Conservation (phyloP, 2,329 filamentous ascomycete species). For the Plectosphaerella cucumerina region DNA sequence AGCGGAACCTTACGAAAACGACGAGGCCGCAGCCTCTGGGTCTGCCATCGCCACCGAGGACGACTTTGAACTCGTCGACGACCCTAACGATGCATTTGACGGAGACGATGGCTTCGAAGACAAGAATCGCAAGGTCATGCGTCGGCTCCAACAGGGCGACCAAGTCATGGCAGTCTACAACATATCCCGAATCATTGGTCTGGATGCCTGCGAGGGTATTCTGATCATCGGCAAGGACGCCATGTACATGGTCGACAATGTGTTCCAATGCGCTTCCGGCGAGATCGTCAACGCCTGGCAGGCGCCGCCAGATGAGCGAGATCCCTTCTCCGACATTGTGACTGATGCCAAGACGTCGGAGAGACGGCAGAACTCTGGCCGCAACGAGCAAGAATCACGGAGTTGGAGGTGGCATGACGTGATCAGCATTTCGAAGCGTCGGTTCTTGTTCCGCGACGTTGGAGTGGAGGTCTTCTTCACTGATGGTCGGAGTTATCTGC, state of each 20-base stretch:
- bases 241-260: slow-evolving; percentile 92
- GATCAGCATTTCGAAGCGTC: slow-evolving; percentile 90
- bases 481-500: slow-evolving; percentile 88
- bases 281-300: slow-evolving; percentile 98
- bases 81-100: slow-evolving; percentile 80
- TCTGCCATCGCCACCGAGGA: slow-evolving; percentile 59
- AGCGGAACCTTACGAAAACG: slow-evolving; percentile 18
- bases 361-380: slow-evolving; percentile 55
- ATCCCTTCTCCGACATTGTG: slow-evolving; percentile 93
- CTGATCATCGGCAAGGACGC: slow-evolving; percentile 89
- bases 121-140: slow-evolving; percentile 97
- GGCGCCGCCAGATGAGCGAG: slow-evolving; percentile 85
- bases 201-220: slow-evolving; percentile 91
- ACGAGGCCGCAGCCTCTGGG: slow-evolving; percentile 19
- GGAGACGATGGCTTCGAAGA: slow-evolving; percentile 79
- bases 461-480: slow-evolving; percentile 97
- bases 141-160: slow-evolving; percentile 84
- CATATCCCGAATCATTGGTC: slow-evolving; percentile 85
- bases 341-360: slow-evolving; percentile 61
- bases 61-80: slow-evolving; percentile 93
- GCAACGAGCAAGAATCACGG: slow-evolving; percentile 72
- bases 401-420: slow-evolving; percentile 94
- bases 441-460: slow-evolving; percentile 93
- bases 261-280: slow-evolving; percentile 90
- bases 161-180: slow-evolving; percentile 93